These are phyloP conservation scores for Dryas integrifolia DNA, from an alignment of 331 rosid species.

Conservation along the genomic window DNA sequence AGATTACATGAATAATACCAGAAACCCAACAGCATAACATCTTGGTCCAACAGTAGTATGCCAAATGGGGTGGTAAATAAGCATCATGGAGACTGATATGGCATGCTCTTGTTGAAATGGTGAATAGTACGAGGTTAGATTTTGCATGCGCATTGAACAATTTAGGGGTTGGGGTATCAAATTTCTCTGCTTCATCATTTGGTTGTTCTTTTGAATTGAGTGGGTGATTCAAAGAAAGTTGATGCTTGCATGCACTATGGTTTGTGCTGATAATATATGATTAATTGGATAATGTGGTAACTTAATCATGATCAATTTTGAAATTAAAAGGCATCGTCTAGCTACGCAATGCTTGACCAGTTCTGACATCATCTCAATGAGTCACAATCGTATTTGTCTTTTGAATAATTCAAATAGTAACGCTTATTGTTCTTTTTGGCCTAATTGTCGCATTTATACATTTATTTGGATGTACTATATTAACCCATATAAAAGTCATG, in stretches of 20 bases:
- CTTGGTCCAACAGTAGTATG: neutral
- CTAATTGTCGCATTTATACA: no score
- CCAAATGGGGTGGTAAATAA: constrained; percentile 13
- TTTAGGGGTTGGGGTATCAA: neutral
- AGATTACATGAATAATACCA: constrained; percentile 5
- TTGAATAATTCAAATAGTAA: no score
- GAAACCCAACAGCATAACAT: neutral
- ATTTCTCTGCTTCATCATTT: constrained; percentile 11
- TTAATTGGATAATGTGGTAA: no score
- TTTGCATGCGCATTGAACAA: constrained; percentile 40
- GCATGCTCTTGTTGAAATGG: constrained; percentile 20
- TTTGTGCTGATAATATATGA: no score
- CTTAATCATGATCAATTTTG: neutral
- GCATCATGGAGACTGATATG: neutral
- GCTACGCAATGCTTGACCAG: neutral
- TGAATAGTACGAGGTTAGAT: constrained; percentile 36
- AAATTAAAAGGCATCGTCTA: neutral
- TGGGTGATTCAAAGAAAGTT: neutral
- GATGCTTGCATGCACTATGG: constrained; percentile 15
- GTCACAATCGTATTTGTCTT: no score
- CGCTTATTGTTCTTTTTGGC: no score
- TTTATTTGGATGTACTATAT: no score
- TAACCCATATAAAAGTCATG: no score
- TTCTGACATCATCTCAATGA: neutral
- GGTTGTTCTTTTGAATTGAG: neutral